Evolutionary conservation across 306 rosid species (phyloP).

Genomic region (Vicia villosa): DNA sequence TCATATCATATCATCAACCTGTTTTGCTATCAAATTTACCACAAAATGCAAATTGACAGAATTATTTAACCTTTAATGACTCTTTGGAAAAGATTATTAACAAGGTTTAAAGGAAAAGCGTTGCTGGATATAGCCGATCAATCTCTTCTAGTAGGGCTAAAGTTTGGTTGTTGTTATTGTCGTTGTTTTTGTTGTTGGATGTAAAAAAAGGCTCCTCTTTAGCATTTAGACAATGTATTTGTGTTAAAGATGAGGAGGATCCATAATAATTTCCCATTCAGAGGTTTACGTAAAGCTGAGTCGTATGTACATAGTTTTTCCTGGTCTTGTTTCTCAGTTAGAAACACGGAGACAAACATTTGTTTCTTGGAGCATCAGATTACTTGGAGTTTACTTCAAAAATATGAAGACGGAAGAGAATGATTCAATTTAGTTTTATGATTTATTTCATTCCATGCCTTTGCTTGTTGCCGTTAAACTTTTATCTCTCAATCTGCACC

Average conservation of each 20-base stretch:
- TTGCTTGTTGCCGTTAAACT: background rate
- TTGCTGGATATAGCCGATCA: background rate
- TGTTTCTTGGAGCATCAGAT: no score
- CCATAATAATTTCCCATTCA: background rate
- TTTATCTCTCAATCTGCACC: background rate
- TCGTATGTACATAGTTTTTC: background rate
- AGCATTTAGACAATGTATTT: background rate
- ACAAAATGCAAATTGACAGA: background rate
- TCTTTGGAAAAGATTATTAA: background rate
- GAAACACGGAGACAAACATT: background rate
- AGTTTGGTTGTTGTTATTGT: background rate
- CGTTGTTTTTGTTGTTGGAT: background rate
- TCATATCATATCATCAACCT: constrained; percentile 4
- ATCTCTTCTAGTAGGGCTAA: background rate
- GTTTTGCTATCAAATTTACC: background rate
- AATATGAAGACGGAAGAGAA: background rate
- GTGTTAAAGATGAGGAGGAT: background rate
- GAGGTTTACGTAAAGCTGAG: background rate
- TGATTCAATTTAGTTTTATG: background rate
- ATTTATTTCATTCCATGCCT: background rate
- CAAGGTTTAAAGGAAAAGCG: background rate
- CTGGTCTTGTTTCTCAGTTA: background rate
- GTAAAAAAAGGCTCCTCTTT: background rate
- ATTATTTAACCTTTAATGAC: background rate
- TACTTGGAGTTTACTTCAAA: no score